Evolutionary conservation across 208 protist species (phyloP).

Genomic region (Cochliopodium minus): DNA sequence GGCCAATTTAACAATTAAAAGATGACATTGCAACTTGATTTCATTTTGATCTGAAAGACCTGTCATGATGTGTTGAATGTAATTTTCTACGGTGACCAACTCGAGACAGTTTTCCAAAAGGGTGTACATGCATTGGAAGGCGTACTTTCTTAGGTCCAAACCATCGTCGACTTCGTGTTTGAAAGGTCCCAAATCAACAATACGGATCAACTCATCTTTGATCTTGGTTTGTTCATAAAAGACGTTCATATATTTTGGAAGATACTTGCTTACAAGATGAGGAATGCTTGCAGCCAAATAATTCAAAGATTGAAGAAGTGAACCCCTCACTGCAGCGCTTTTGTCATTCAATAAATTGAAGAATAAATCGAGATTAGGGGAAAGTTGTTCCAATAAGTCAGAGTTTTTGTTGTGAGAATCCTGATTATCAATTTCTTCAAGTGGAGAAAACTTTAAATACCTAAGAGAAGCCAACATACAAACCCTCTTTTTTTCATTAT

Average conservation of each 20-base stretch:
- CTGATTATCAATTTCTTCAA: background rate
- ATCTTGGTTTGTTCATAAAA: background rate
- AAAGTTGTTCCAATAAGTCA: too few relatives aligned
- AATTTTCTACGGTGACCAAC: slow-evolving; percentile 22
- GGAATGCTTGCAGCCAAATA: background rate
- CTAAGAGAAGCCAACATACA: slow-evolving; percentile 42
- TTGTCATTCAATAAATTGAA: slow-evolving; percentile 28
- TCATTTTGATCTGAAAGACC: slow-evolving; percentile 40
- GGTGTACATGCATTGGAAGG: slow-evolving; percentile 71
- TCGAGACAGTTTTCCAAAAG: slow-evolving; percentile 35
- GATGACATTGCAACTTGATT: slow-evolving; percentile 38
- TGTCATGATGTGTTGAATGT: slow-evolving; percentile 28
- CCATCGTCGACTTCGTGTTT: slow-evolving; percentile 72
- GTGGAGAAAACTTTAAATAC: slow-evolving; percentile 30
- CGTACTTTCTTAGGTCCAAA: slow-evolving; percentile 69
- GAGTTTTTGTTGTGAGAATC: slow-evolving; percentile 13
- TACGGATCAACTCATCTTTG: slow-evolving; percentile 26
- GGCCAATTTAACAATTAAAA: slow-evolving; percentile 30
- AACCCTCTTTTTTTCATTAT: slow-evolving; percentile 1
- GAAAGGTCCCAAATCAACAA: slow-evolving; percentile 69
- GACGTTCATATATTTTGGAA: background rate
- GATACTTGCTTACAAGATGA: background rate
- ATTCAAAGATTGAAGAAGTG: background rate
- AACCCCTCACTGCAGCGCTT: slow-evolving; percentile 7
- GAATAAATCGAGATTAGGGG: slow-evolving; percentile 25